Evolutionary conservation across 1,139 yeast genomes (phyloP).

Genomic region (Saccharomycopsis hybrid): DNA sequence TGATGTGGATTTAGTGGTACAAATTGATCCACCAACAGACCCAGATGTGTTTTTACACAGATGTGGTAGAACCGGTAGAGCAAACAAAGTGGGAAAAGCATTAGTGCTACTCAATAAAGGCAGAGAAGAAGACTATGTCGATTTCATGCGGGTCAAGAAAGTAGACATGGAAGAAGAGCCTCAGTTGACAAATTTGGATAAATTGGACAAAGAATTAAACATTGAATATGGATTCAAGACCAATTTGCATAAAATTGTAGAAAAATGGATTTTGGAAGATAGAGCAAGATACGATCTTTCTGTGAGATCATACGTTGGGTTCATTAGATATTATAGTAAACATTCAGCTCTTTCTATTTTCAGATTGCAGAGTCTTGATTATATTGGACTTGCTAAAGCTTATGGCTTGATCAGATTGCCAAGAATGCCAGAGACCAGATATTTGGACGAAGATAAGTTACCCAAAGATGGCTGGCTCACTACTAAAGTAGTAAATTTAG

Average conservation of each 20-base stretch:
- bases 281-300: constrained; percentile 78
- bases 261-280: constrained; percentile 61
- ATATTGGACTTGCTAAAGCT: constrained; percentile 62
- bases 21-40: constrained; percentile 86
- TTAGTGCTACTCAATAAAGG: constrained; percentile 64
- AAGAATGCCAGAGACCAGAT: constrained; percentile 80
- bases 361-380: constrained; percentile 65
- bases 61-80: constrained; percentile 91
- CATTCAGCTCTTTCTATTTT: constrained; percentile 92
- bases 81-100: constrained; percentile 76
- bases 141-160: constrained; percentile 68
- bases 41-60: constrained; percentile 84
- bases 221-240: constrained; percentile 21
- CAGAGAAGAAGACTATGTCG: constrained; percentile 62
- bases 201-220: constrained; percentile 4
- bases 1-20: constrained; percentile 83
- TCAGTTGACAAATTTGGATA: not conserved
- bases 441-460: constrained; percentile 37
- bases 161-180: constrained; percentile 37
- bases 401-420: constrained; percentile 84
- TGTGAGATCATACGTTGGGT: constrained; percentile 75
- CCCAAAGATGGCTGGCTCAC: constrained; percentile 65
- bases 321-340: constrained; percentile 74
- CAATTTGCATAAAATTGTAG: constrained; percentile 34
- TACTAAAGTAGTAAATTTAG: constrained; percentile 51